Conservation (phyloP, 2,329 filamentous ascomycete species). For the Furcasterigmium furcatum region DNA sequence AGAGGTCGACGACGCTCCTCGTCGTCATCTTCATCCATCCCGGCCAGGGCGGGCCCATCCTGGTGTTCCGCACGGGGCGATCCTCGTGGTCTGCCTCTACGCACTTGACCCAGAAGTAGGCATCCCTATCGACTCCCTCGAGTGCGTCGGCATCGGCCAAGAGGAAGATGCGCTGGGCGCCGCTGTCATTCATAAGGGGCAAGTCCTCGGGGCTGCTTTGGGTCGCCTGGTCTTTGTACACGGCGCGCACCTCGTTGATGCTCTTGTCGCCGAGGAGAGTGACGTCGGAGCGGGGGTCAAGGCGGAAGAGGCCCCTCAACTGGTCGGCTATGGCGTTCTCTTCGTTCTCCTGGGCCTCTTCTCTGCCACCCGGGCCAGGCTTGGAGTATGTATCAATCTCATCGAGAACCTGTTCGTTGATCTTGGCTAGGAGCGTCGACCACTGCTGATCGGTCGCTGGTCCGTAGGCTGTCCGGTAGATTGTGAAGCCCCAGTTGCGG, state of each 20-base stretch:
- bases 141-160: slow-evolving; percentile 2
- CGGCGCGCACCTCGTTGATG: background rate
- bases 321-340: background rate
- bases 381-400: background rate
- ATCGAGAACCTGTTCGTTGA: background rate
- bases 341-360: too few species aligned
- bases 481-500: slow-evolving; percentile 1
- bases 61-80: too few species aligned
- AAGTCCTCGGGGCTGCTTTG: background rate
- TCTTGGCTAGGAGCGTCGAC: background rate
- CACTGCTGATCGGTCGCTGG: background rate
- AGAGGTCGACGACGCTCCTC: too few species aligned
- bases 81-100: too few species aligned
- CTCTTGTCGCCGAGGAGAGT: background rate
- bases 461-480: slow-evolving; percentile 1
- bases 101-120: too few species aligned
- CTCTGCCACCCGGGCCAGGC: too few species aligned
- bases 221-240: background rate
- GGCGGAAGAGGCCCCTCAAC: background rate
- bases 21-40: too few species aligned
- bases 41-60: too few species aligned
- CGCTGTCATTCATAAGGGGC: background rate
- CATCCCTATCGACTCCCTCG: background rate
- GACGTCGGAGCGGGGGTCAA: slow-evolving; percentile 1
- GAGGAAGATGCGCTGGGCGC: background rate